Base-by-base conservation (phyloP, 2,329 filamentous ascomycete genomes). In the Colletotrichum spaethianum region DNA sequence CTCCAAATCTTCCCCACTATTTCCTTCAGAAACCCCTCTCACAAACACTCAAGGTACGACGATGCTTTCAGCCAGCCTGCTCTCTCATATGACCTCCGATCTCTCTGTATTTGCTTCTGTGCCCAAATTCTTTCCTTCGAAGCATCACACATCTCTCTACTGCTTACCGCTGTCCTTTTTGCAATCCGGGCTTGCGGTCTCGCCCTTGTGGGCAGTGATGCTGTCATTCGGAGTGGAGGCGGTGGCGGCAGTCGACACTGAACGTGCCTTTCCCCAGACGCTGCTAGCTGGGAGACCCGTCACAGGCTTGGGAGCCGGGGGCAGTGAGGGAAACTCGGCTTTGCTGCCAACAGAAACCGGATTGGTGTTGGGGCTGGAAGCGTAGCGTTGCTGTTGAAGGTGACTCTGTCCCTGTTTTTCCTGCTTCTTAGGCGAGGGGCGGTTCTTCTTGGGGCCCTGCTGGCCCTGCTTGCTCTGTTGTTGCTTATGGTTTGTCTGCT, bases 271-370 rank as follows among this genome's bases (percentile, higher is more conserved):
- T 33, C 63, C 68, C 68, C 68, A 71, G 31, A 44, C 50, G 40
- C 63, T 61, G 16, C 18, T 42, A 1, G 63, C 36, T 6, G 56
- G 68, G 14, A 67, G 63, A 20, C 55, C 56, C 2, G 67, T 42
- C 36, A 26, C 50, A 36, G 62, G 44, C 31, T 38, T 33, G 26
- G 42, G 56, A 26, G 42, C 52, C 18, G 61, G 40, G 2, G 76
- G 75, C 46, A 79, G 65, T 7, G 73, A 77, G 26, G 77, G 77
- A 76, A 78, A 80, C 18, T 79, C 75, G 1, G 78, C 74, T 11
- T 67, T 75, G 63, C 75, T 75, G 28, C 36, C 33, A 26, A 61
- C 28, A 4, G 55, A 28, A n/a, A 33, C 16, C 12, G 44, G 20
- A 38, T 18, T 48, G 36, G 23, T 57, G 42, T 48, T 31, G 31